phyloP scores from a whole-genome alignment of 441 rosid species.

The California macrophylla region DNA sequence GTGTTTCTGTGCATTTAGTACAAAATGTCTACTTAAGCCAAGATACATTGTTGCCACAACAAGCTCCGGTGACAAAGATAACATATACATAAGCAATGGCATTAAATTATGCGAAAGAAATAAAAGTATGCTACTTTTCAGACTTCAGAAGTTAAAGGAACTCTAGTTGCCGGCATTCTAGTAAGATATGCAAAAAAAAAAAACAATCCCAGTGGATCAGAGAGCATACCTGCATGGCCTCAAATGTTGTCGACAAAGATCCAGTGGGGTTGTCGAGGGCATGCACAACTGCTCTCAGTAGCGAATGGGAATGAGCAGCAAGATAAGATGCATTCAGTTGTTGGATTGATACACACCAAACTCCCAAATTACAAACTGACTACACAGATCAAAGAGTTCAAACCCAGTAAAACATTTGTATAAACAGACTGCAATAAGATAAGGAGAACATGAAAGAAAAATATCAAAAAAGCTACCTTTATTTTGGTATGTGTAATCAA shows the following conservation, averaged over 20 bases:
- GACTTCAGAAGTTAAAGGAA: not conserved
- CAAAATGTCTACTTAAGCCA: not conserved
- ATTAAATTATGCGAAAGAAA: not conserved
- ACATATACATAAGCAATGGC: not conserved
- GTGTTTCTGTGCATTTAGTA: not conserved
- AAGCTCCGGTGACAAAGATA: not conserved
- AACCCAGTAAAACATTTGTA: constrained; percentile 5
- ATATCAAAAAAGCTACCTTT: constrained; percentile 30
- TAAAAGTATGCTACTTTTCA: not conserved
- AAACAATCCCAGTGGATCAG: not conserved
- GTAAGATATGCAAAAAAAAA: constrained; percentile 2
- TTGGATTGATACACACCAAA: constrained; percentile 56
- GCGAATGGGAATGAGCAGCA: constrained; percentile 26
- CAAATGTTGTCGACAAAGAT: constrained; percentile 48
- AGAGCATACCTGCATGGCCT: constrained; percentile 42
- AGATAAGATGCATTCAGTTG: constrained; percentile 28
- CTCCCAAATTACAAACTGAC: constrained; percentile 42
- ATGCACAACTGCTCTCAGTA: constrained; percentile 40
- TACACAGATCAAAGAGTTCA: constrained; percentile 16
- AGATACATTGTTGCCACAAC: not conserved
- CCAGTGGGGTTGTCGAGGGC: constrained; percentile 52
- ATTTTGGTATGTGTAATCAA: constrained; percentile 30
- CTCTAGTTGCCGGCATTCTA: not conserved
- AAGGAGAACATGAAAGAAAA: not conserved
- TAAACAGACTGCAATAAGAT: not conserved